These are phyloP conservation scores for Areca catechu DNA, from an alignment of 176 grass and related monocot species.

Conservation along the genomic window DNA sequence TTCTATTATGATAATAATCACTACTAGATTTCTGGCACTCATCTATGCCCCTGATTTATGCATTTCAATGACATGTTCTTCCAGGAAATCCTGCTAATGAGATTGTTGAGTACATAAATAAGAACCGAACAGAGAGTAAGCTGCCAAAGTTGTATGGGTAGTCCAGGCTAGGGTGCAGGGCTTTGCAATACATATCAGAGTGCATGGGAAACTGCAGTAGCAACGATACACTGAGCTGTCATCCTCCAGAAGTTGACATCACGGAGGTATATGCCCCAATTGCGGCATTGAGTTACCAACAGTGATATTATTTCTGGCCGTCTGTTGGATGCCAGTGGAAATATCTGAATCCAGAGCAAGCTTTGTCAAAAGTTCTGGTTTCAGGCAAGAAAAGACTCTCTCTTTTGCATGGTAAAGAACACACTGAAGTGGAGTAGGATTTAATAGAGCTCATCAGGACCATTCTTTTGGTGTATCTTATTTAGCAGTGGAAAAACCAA, in stretches of 20 bases:
- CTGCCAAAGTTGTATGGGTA: conserved; percentile 47
- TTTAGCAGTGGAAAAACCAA: conserved; percentile 59
- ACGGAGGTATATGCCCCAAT: conserved; percentile 90
- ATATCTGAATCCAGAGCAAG: conserved; percentile 26
- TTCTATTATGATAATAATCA: too few relatives aligned
- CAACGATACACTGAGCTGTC: conserved; percentile 34
- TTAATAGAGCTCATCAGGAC: conserved; percentile 39
- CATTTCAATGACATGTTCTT: neutral
- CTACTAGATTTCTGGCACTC: too few relatives aligned
- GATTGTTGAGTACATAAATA: conserved; percentile 54
- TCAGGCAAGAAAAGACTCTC: conserved; percentile 22
- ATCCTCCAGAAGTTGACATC: conserved; percentile 56
- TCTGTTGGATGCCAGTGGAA: conserved; percentile 46
- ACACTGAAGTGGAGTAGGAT: conserved; percentile 57
- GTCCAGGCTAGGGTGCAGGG: conserved; percentile 79
- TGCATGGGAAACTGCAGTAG: conserved; percentile 48
- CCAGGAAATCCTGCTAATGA: conserved; percentile 69
- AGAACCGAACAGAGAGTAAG: conserved; percentile 48
- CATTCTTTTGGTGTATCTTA: conserved; percentile 82
- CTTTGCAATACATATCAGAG: conserved; percentile 57
- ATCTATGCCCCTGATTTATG: too few relatives aligned
- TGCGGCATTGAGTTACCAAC: conserved; percentile 92
- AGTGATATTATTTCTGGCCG: conserved; percentile 47
- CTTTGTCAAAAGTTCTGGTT: conserved; percentile 23
- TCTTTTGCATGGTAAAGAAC: conserved; percentile 48